Evolutionary conservation across 1,284 basidiomycete species (phyloP), one percentile per base, ranked within the genome.

Genomic region (Apiotrichum mycotoxinovorans): DNA sequence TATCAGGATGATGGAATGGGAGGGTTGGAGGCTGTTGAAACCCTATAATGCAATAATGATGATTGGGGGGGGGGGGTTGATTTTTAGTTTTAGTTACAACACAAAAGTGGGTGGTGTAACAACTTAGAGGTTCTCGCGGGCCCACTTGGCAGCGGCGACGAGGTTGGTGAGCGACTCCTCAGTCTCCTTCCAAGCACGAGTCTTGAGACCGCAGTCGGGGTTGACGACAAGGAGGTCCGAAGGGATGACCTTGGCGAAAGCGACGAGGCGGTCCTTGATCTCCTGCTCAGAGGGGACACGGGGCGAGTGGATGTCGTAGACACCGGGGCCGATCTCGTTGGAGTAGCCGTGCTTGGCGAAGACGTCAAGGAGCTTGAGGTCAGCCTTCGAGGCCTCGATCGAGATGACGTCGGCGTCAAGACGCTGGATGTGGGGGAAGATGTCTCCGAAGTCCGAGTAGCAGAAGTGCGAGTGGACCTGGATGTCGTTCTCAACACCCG

Each of bases 331-430:
- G 74, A 98, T 98, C 82, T 92, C 86, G 84, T 96, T 97, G 60
- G 91, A 90, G 84, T 98, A 98, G 56, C 91, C 89, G 79, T 91
- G 90, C 66, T 89, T 83, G 83, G 91, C 87, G 88, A 98, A 99
- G 71, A 92, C 92, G 65, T 87, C 85, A 72, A 99, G 83, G 62
- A 98, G 85, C 83, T 98, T 98, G 86, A 96, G 87, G 83, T 95
- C 92, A 71, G 87, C 88, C 88, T 96, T 96, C 65, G 91, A 94
- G 60, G 94, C 93, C 81, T 98, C 95, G 75, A 99, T 97, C 54
- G 93, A 97, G 82, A 99, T 98, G 79, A 98, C 93, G 79, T 99
- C 96, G 69, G 95, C 94, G 74, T 99, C 96, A 63, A 98, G 88
- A 68, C 89, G 87, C 79, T 96, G 88, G 78, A 98, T 97, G 69